Conservation (phyloP, 805 yeast species). For the Cyberlindnera euphorbiae region DNA sequence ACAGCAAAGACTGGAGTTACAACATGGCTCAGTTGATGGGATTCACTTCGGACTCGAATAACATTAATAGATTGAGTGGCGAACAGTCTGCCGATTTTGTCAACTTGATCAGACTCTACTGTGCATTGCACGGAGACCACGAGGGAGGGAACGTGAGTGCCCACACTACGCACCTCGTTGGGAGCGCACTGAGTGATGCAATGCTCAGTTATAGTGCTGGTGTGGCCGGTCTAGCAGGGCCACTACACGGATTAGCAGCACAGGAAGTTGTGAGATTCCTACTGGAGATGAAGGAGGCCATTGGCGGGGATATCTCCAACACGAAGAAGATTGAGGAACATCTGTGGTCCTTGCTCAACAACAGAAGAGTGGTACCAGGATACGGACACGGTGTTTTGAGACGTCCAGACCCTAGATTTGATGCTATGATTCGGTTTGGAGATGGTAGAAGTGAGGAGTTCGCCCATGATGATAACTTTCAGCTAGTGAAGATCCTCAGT, state of each 20-base stretch:
- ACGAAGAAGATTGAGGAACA: conserved; percentile 54
- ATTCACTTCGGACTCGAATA: conserved; percentile 37
- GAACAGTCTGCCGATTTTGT: conserved; percentile 53
- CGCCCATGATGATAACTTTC: conserved; percentile 58
- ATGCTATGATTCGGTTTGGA: conserved; percentile 69
- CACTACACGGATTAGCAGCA: conserved; percentile 80
- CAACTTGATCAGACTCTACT: conserved; percentile 67
- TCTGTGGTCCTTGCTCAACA: conserved; percentile 66
- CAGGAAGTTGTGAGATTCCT: conserved; percentile 80
- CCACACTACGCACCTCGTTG: conserved; percentile 77
- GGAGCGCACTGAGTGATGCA: conserved; percentile 76
- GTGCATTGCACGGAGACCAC: conserved; percentile 75
- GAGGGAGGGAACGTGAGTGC: conserved; percentile 86
- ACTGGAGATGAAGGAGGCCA: conserved; percentile 51
- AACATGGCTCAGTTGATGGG: conserved; percentile 67
- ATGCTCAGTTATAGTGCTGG: conserved; percentile 75
- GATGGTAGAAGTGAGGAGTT: conserved; percentile 46
- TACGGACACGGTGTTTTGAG: conserved; percentile 86
- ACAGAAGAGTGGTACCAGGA: conserved; percentile 81
- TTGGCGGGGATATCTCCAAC: conserved; percentile 27
- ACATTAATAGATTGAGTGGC: conserved; percentile 24
- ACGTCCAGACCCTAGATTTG: conserved; percentile 77
- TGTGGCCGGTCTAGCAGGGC: conserved; percentile 80
- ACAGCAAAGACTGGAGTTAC: conserved; percentile 63
- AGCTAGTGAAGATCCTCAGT: conserved; percentile 60